phyloP scores from a whole-genome alignment of 2,329 filamentous ascomycete species.

The Epichloe gansuensis region DNA sequence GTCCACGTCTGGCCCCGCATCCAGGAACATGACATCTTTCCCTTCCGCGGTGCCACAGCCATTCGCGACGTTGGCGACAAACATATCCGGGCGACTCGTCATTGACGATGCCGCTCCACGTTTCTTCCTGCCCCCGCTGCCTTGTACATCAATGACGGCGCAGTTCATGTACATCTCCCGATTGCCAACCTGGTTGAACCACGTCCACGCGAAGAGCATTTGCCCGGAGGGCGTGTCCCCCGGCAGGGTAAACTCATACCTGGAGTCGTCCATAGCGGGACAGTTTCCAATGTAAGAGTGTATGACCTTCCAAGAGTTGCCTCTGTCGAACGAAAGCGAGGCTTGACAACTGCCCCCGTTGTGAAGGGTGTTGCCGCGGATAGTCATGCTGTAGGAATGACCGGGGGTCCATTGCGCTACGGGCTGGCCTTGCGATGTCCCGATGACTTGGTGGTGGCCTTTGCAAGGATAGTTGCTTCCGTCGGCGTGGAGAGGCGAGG shows the following conservation, averaged over 20 bases:
- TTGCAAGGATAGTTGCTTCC: slow-evolving; percentile 68
- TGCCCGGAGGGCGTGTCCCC: slow-evolving; percentile 32
- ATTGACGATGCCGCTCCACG: slow-evolving; percentile 22
- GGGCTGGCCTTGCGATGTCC: slow-evolving; percentile 34
- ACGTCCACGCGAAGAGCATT: slow-evolving; percentile 48
- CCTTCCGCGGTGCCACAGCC: slow-evolving; percentile 42
- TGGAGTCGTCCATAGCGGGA: slow-evolving; percentile 15
- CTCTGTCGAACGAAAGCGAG: slow-evolving; percentile 47
- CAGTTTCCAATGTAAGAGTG: slow-evolving; percentile 22
- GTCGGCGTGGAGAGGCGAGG: slow-evolving; percentile 45
- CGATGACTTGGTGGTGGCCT: slow-evolving; percentile 39
- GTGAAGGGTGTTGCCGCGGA: slow-evolving; percentile 40
- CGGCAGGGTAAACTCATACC: slow-evolving; percentile 40
- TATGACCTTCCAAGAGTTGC: slow-evolving; percentile 42
- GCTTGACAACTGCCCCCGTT: slow-evolving; percentile 51
- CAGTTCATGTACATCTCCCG: slow-evolving; percentile 63
- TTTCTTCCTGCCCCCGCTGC: slow-evolving; percentile 19
- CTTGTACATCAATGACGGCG: slow-evolving; percentile 40
- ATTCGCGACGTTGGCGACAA: slow-evolving; percentile 50
- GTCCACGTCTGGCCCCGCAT: slow-evolving; percentile 41
- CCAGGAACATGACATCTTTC: slow-evolving; percentile 48
- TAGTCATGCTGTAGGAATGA: slow-evolving; percentile 35
- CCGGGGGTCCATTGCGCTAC: slow-evolving; percentile 44
- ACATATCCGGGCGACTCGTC: slow-evolving; percentile 45
- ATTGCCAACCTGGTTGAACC: slow-evolving; percentile 51